Evolutionary conservation across 768 basidiomycete genomes (phyloP).

Genomic region (Psilocybe cyanescens): DNA sequence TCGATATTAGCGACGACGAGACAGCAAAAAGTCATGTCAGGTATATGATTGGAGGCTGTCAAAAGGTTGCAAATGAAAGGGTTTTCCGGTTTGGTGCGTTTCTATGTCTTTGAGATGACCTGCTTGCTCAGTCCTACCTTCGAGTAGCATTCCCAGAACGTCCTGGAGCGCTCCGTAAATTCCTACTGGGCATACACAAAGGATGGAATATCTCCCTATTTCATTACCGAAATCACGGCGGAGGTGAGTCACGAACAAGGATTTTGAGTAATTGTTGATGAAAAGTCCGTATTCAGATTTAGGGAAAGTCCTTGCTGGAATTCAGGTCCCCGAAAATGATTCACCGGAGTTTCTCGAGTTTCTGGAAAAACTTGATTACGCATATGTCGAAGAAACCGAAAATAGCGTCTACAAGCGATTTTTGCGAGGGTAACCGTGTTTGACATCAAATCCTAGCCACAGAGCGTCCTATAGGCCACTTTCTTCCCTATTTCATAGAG

Average conservation of each 20-base stretch:
- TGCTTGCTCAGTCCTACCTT: neutral
- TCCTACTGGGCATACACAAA: constrained; percentile 78
- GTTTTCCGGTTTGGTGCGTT: constrained; percentile 89
- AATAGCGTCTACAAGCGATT: constrained; percentile 85
- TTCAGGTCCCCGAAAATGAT: constrained; percentile 84
- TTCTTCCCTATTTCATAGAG: neutral
- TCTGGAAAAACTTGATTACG: constrained; percentile 79
- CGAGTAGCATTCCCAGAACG: constrained; percentile 91
- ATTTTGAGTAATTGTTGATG: neutral
- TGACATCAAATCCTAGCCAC: neutral
- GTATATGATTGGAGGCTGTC: constrained; percentile 92
- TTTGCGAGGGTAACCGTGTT: constrained; percentile 42
- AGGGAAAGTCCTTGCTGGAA: constrained; percentile 90
- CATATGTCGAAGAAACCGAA: constrained; percentile 91
- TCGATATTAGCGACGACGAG: constrained; percentile 94
- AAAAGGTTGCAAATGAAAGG: constrained; percentile 79
- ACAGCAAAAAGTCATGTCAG: constrained; percentile 93
- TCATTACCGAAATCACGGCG: constrained; percentile 98
- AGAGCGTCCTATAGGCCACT: neutral
- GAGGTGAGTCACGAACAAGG: constrained; percentile 55
- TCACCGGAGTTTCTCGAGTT: constrained; percentile 72
- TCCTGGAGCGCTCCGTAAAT: constrained; percentile 88
- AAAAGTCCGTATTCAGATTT: constrained; percentile 59
- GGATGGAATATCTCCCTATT: constrained; percentile 97
- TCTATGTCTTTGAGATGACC: neutral